Percentiles rank a stretch among this genome's conserved stretches.
Evolutionary conservation across 2,329 filamentous ascomycete species (phyloP).

Genomic region (Boeremia exigua): DNA sequence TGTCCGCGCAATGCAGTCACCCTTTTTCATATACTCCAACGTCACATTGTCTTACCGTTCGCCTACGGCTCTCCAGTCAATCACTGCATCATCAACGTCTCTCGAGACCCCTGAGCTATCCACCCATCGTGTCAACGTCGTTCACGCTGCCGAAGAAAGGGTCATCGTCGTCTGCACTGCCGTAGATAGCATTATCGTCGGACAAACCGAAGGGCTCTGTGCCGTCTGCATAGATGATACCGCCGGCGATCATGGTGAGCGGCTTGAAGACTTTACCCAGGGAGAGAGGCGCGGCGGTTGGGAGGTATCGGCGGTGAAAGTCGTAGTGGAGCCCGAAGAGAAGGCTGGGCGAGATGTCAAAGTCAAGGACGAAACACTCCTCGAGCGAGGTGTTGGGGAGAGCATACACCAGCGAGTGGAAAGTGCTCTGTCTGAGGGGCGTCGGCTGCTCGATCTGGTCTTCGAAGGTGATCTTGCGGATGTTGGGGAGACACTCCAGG

Average conservation of each 20-base stretch:
- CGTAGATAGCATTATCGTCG: background rate
- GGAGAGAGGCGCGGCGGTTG: background rate
- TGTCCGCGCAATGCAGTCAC: too few relatives aligned
- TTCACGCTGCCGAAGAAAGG: too few relatives aligned
- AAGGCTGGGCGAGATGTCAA: slow-evolving; percentile 3
- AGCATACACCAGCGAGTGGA: slow-evolving; percentile 12
- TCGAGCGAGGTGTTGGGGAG: slow-evolving; percentile 3
- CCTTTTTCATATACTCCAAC: too few relatives aligned
- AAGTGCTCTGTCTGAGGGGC: slow-evolving; percentile 10
- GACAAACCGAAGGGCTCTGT: background rate
- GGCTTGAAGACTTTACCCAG: background rate
- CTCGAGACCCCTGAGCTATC: too few relatives aligned
- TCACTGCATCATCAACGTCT: too few relatives aligned
- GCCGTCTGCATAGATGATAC: slow-evolving; percentile 8
- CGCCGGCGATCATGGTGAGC: slow-evolving; percentile 1
- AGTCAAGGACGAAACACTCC: background rate
- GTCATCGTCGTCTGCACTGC: background rate
- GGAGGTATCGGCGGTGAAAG: background rate
- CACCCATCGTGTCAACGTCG: too few relatives aligned
- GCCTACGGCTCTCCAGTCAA: too few relatives aligned
- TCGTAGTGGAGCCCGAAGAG: slow-evolving; percentile 10
- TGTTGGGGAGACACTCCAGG: slow-evolving; percentile 21
- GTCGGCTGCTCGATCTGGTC: slow-evolving; percentile 4
- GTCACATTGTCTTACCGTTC: too few relatives aligned
- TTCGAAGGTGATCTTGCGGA: slow-evolving; percentile 19